Percentiles rank a stretch among this genome's conserved stretches.
Evolutionary conservation across 148 eudicot species (phyloP).

Genomic region (Nepenthes gracilis): DNA sequence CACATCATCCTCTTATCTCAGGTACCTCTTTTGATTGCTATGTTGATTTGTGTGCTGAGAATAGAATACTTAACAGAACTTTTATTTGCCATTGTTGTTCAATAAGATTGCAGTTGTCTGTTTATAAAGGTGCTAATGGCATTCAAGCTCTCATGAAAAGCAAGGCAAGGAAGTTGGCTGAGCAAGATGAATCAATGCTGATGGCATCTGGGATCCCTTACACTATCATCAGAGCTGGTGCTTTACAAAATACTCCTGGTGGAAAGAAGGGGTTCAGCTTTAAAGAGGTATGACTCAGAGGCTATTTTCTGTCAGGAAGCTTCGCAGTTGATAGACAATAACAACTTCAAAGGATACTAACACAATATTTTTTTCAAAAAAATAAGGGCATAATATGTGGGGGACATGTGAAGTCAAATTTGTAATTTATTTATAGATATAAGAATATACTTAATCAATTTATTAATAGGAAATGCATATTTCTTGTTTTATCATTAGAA

Average conservation of each 20-base stretch:
- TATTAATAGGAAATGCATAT: too few relatives aligned
- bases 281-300: constrained; percentile 35
- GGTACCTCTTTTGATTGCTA: constrained; percentile 27
- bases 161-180: constrained; percentile 60
- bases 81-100: constrained; percentile 12
- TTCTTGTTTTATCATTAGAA: too few relatives aligned
- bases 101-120: constrained; percentile 82
- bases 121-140: constrained; percentile 63
- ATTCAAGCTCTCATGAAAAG: constrained; percentile 72
- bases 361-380: too few relatives aligned
- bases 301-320: too few relatives aligned
- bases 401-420: too few relatives aligned
- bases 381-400: too few relatives aligned
- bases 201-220: constrained; percentile 59
- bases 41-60: neutral
- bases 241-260: constrained; percentile 53
- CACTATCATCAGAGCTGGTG: constrained; percentile 74
- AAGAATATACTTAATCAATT: too few relatives aligned
- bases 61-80: neutral
- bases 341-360: too few relatives aligned
- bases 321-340: too few relatives aligned
- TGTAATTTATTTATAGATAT: too few relatives aligned
- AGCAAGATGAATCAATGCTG: constrained; percentile 60
- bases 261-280: constrained; percentile 81
- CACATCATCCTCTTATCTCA: constrained; percentile 76